phyloP scores from a whole-genome alignment of 257 asterid genomes.

The Solanum dulcamara region DNA sequence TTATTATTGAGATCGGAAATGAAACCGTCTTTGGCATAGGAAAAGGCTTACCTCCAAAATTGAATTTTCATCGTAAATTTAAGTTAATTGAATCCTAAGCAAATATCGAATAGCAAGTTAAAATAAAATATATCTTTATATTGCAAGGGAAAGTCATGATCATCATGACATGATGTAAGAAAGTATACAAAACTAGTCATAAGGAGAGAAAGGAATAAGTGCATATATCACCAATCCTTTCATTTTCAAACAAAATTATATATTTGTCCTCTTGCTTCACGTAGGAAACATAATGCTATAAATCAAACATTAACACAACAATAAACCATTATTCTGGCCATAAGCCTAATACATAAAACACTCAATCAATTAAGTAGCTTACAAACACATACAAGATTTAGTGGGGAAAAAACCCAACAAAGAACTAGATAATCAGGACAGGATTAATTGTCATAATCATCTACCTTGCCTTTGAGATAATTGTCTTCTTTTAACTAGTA shows the following conservation, averaged over 20 bases:
- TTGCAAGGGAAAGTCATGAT: not conserved
- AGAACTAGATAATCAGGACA: not conserved
- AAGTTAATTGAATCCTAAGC: not conserved
- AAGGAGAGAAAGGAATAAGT: not conserved
- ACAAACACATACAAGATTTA: no score
- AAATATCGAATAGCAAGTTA: no score
- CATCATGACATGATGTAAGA: not conserved
- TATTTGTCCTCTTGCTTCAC: not conserved
- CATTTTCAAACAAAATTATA: not conserved
- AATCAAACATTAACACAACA: not conserved
- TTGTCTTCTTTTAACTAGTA: not conserved
- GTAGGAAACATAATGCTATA: no score
- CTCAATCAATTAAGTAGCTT: not conserved
- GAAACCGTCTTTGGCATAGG: not conserved
- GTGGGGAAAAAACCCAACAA: not conserved
- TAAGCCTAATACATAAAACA: not conserved
- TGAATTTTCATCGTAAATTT: no score
- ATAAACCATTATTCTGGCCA: not conserved
- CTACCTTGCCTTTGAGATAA: constrained; percentile 5
- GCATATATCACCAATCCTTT: not conserved
- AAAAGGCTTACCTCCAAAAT: not conserved
- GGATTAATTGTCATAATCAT: not conserved
- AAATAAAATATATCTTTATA: no score
- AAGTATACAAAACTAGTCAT: not conserved
- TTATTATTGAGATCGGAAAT: no score